Evolutionary conservation across 805 yeast genomes (phyloP).

Genomic region (Lachancea nothofagi): DNA sequence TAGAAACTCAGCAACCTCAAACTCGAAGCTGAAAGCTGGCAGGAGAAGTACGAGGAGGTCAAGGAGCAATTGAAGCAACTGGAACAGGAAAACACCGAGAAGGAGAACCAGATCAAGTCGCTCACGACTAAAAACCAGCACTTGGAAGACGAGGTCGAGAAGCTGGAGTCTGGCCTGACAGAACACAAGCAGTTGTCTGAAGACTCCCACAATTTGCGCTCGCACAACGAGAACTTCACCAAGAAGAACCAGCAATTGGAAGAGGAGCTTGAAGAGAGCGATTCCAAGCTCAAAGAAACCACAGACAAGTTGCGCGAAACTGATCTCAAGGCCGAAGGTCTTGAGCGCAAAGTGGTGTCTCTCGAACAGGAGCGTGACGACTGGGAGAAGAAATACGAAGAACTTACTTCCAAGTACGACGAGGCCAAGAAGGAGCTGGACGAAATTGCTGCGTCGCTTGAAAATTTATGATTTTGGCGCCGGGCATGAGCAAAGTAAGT

Average conservation of each 20-base stretch:
- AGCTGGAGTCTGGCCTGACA: conserved; percentile 64
- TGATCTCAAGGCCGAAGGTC: conserved; percentile 92
- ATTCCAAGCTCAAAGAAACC: conserved; percentile 85
- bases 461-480: conserved; percentile 36
- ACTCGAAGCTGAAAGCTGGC: conserved; percentile 95
- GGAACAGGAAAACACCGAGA: conserved; percentile 87
- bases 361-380: conserved; percentile 89
- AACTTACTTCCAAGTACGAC: conserved; percentile 71
- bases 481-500: conserved; percentile 2
- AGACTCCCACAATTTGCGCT: conserved; percentile 80
- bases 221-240: conserved; percentile 84
- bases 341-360: conserved; percentile 88
- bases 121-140: conserved; percentile 87
- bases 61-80: conserved; percentile 73
- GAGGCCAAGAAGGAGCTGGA: conserved; percentile 90
- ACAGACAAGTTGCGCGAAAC: conserved; percentile 91
- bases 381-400: conserved; percentile 87
- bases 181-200: conserved; percentile 84
- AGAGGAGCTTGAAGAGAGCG: conserved; percentile 86
- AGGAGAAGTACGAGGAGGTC: conserved; percentile 90
- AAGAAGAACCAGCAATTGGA: conserved; percentile 86
- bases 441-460: conserved; percentile 94
- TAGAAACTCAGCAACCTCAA: conserved; percentile 85
- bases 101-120: conserved; percentile 92
- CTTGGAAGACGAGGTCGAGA: conserved; percentile 67